These are phyloP conservation scores for Chenopodium suecicum DNA, from an alignment of 148 eudicot species.

Conservation along the genomic window DNA sequence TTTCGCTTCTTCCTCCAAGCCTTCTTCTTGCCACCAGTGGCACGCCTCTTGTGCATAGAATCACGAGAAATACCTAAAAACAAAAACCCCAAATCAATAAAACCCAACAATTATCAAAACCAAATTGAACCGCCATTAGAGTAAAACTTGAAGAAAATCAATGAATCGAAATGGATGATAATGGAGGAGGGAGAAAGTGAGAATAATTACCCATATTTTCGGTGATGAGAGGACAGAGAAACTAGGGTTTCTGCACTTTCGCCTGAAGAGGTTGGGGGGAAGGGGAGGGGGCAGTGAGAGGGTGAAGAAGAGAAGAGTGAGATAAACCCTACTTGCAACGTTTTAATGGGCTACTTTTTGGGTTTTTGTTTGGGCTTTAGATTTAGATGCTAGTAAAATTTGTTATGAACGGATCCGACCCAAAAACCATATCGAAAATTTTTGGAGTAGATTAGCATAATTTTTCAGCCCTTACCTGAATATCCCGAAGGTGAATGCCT, in stretches of 20 bases:
- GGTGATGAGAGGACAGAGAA: background rate
- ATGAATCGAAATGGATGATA: background rate
- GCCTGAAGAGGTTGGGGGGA: background rate
- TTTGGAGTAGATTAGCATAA: too few relatives aligned
- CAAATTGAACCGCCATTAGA: background rate
- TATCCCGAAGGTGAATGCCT: too few relatives aligned
- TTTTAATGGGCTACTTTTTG: background rate
- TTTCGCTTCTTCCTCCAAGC: slow-evolving; percentile 87
- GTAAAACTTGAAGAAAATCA: background rate
- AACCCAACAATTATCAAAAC: background rate
- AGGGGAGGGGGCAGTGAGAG: background rate
- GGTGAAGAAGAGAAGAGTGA: background rate
- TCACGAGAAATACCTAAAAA: slow-evolving; percentile 65
- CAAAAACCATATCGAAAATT: too few relatives aligned
- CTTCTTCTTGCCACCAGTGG: slow-evolving; percentile 84
- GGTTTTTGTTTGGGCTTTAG: background rate
- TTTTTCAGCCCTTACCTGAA: too few relatives aligned
- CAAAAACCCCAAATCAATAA: background rate
- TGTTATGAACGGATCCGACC: background rate
- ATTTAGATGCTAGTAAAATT: too few relatives aligned
- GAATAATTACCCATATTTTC: slow-evolving; percentile 18
- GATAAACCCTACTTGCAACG: background rate
- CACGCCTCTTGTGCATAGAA: slow-evolving; percentile 83
- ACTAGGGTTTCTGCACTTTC: slow-evolving; percentile 8
- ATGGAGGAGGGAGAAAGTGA: background rate